phyloP scores from a whole-genome alignment of 2,329 filamentous ascomycete species.

The Pseudogymnoascus sp. region DNA sequence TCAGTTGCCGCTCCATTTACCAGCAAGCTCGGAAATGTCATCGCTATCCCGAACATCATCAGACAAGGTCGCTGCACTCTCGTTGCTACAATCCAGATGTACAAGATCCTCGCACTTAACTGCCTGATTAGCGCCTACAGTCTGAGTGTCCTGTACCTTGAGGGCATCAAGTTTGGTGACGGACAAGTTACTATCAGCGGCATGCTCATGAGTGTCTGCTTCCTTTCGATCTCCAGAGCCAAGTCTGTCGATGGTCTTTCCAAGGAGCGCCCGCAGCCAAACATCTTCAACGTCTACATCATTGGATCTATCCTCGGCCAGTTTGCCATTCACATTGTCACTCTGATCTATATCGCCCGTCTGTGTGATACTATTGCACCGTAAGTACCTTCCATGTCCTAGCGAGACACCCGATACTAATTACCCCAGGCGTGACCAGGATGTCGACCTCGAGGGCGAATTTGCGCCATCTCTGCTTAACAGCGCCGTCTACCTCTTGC shows the following conservation, averaged over 20 bases:
- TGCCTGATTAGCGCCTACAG: slow-evolving; percentile 98
- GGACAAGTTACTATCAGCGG: slow-evolving; percentile 97
- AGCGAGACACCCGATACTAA: slow-evolving; percentile 18
- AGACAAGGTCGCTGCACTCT: slow-evolving; percentile 95
- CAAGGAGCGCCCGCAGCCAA: slow-evolving; percentile 93
- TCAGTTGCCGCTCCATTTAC: slow-evolving; percentile 97
- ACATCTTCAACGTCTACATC: slow-evolving; percentile 99
- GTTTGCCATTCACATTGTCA: slow-evolving; percentile 91
- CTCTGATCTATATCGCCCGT: slow-evolving; percentile 85
- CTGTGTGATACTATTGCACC: slow-evolving; percentile 81
- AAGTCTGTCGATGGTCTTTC: slow-evolving; percentile 92
- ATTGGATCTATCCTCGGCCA: slow-evolving; percentile 95
- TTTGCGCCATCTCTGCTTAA: slow-evolving; percentile 92
- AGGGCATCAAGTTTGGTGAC: slow-evolving; percentile 98
- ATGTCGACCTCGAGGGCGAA: slow-evolving; percentile 87
- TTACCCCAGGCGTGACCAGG: slow-evolving; percentile 38
- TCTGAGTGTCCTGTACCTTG: slow-evolving; percentile 88
- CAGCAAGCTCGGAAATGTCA: slow-evolving; percentile 91
- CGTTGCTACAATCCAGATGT: slow-evolving; percentile 99
- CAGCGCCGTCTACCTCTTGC: slow-evolving; percentile 91
- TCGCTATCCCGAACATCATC: slow-evolving; percentile 97
- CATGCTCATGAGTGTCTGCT: slow-evolving; percentile 99
- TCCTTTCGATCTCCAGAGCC: slow-evolving; percentile 95
- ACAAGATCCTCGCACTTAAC: slow-evolving; percentile 97
- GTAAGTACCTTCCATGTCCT: slow-evolving; percentile 42